phyloP scores from a whole-genome alignment of 345 rosid species.

The Ailanthus altissimus region DNA sequence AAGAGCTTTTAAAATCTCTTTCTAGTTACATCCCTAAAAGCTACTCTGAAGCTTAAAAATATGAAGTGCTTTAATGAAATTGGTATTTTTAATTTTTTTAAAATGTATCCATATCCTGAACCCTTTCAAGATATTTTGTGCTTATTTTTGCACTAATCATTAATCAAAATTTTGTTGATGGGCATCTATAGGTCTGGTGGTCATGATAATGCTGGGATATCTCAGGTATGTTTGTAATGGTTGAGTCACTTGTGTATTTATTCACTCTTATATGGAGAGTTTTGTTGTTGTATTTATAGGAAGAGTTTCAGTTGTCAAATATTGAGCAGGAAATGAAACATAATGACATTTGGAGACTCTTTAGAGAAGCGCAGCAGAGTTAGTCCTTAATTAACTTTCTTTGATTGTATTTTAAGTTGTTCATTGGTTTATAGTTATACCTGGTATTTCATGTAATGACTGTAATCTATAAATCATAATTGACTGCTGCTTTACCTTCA shows the following conservation, averaged over 20 bases:
- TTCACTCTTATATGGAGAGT: slow-evolving; percentile 11
- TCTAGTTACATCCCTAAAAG: too few species aligned
- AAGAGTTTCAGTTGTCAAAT: slow-evolving; percentile 32
- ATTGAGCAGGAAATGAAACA: slow-evolving; percentile 36
- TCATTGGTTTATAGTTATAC: neutral
- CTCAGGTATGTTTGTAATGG: slow-evolving; percentile 37
- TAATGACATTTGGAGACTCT: slow-evolving; percentile 60
- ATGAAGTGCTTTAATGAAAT: too few species aligned
- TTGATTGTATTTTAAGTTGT: neutral
- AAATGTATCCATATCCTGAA: too few species aligned
- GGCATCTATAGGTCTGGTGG: slow-evolving; percentile 43
- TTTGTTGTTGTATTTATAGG: slow-evolving; percentile 37
- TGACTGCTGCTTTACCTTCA: neutral
- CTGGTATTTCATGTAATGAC: neutral
- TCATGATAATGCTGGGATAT: slow-evolving; percentile 33
- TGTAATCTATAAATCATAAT: neutral
- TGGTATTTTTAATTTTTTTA: too few species aligned
- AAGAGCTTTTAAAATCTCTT: too few species aligned
- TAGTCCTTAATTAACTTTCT: slow-evolving; percentile 10
- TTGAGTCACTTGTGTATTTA: slow-evolving; percentile 2
- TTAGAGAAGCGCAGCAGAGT: slow-evolving; percentile 83
- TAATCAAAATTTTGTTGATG: slow-evolving; percentile 3
- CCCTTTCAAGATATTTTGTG: too few species aligned
- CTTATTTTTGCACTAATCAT: neutral
- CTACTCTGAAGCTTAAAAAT: too few species aligned